Evolutionary conservation across 495 filamentous ascomycete species (phyloP), one percentile per base, ranked within the genome.

Genomic region (Talaromyces ruber): DNA sequence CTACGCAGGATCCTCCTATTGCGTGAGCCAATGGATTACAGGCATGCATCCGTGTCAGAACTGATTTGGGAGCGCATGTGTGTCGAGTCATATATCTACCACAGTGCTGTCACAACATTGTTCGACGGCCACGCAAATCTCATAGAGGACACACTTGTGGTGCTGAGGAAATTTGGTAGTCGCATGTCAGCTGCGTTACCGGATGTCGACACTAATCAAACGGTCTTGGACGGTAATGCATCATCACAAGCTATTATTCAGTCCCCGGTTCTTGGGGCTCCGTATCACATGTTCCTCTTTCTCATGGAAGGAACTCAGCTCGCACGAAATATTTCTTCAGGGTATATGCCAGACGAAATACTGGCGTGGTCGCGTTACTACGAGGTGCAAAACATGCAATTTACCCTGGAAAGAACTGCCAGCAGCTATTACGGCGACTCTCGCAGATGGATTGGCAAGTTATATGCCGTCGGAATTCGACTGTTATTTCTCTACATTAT

Each of bases 1-100:
- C 34, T 59, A 12, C 34, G 57, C 57, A 18, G 24, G 14, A 59
- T 59, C 12, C 34, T 59, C 3, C 37, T 59, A 4, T 45, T 59
- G 9, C 57, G 57, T 1, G 4, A 47, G 21, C 57, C 57, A 2
- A 43, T 59, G 32, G 22, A 59, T 37, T 25, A 6, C 37, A 24
- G 12, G 7, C 34, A 39, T 39, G 21, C 32, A 5, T 39, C 57
- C n/a, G 47, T 39, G 6, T 34, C 57, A 45, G 57, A 59, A 59
- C 34, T 59, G 1, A 18, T 59, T n/a, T 59, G 57, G 57, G 57
- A 59, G 37, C 57, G 57, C 22, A 59, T 47, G 57, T 59, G 57
- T 45, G 57, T 59, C 7, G 57, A 59, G 25, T 39, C 57, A 14
- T 59, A 59, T 28, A 59, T 59, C 12, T 59, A 59, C 47, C 57